phyloP scores from a whole-genome alignment of 441 rosid species.

The Gossypium davidsonii region DNA sequence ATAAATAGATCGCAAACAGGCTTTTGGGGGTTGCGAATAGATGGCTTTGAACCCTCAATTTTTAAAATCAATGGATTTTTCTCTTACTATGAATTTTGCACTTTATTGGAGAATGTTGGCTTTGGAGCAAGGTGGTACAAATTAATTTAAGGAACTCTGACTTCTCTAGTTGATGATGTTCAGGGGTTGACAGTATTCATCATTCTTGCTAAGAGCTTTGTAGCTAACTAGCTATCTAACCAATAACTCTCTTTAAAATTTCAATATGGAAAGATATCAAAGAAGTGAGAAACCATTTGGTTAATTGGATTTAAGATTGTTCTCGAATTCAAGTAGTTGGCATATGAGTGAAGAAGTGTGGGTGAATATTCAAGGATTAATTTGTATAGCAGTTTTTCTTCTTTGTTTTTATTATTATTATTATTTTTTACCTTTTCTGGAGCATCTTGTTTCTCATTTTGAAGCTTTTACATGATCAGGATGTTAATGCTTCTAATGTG shows the following conservation, averaged over 20 bases:
- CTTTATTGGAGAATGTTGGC: neutral
- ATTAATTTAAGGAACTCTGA: neutral
- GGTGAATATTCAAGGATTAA: neutral
- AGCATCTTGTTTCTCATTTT: slow-evolving; percentile 7
- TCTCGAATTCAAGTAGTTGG: neutral
- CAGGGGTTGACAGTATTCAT: neutral
- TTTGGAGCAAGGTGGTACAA: neutral
- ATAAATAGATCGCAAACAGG: neutral
- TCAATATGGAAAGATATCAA: neutral
- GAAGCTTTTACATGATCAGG: slow-evolving; percentile 35
- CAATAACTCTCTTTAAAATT: neutral
- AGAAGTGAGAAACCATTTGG: neutral
- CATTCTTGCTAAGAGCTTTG: neutral
- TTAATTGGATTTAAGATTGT: neutral
- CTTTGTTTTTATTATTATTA: neutral
- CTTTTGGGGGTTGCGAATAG: neutral
- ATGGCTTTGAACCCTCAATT: neutral
- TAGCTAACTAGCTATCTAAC: neutral
- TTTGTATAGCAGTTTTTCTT: neutral
- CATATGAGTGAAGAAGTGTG: neutral
- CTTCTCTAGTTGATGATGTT: neutral
- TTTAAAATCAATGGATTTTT: neutral
- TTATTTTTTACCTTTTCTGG: neutral
- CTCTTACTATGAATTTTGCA: neutral
- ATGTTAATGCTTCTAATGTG: slow-evolving; percentile 52